Base-by-base conservation (phyloP, 495 filamentous ascomycete genomes). In the Patellaria atrata region DNA sequence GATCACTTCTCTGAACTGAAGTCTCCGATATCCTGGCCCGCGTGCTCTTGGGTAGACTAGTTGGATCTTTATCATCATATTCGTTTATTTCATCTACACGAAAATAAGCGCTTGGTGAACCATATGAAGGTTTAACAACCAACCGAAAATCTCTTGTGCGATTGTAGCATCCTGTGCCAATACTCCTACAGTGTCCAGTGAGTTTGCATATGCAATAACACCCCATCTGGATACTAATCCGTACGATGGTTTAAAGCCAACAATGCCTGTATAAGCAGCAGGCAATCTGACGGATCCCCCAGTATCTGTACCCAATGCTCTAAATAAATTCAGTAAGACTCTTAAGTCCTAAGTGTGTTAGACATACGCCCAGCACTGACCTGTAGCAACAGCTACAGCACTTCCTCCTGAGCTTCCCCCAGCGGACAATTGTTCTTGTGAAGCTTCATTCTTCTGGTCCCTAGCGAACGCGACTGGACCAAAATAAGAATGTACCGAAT, bases 391-490 rank as follows among this genome's bases (percentile, higher is more conserved):
- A 22, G 85, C 83, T 6, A 86, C 73, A 5, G 89, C 91, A 56
- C 84, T 93, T 13, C 89, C 89, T 26, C 89, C 89, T 4, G 89
- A 96, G 54, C 84, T 94, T 17, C 89, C 89, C 26, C 89, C 89
- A 2, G 80, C 75, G 4, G 86, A 92, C 22, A 70, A 38, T 13
- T 40, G 25, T 13, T 37, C 27, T 12, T 12, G 33, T 35, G 53
- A 25, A 56, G 40, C 8, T 28, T 27, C n/a, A 45, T 36, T 4
- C 43, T 45, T 0, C 43, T 39, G n/a, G 7, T 13, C 4, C 19
- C 42, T 40, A 5, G 45, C 45, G 16, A 61, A 73, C 27, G 62
- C 65, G 3, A 89, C 80, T 14, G 71, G 47, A 3, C 81, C 86
- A 50, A 78, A 79, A 34, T 55, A 52, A 13, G 86, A 91, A 50